Conservation (phyloP, 306 rosid genomes). For the Astragalus glycyphyllos region DNA sequence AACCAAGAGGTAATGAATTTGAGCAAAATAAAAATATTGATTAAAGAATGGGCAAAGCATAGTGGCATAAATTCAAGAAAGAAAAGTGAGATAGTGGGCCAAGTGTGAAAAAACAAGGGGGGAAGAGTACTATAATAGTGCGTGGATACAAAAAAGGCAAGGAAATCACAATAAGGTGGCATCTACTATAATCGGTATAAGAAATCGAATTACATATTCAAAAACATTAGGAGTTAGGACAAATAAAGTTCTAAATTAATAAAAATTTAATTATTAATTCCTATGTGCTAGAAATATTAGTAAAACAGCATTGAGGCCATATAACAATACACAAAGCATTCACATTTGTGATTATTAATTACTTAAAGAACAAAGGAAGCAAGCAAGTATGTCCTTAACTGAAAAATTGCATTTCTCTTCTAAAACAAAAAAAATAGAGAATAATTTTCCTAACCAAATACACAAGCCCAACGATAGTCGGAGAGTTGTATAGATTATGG, state of each 20-base stretch:
- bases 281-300: slow-evolving; percentile 32
- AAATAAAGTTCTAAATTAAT: slow-evolving; percentile 9
- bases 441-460: slow-evolving; percentile 19
- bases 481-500: background rate
- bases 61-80: background rate
- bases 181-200: slow-evolving; percentile 12
- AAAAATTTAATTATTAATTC: slow-evolving; percentile 10
- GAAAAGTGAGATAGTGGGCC: background rate
- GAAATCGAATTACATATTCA: slow-evolving; percentile 29
- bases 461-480: slow-evolving; percentile 28
- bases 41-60: slow-evolving; percentile 4
- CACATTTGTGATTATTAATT: slow-evolving; percentile 5
- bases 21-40: slow-evolving; percentile 5
- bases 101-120: slow-evolving; percentile 11
- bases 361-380: slow-evolving; percentile 25
- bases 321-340: slow-evolving; percentile 19
- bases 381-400: slow-evolving; percentile 7
- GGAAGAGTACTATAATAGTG: background rate
- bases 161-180: slow-evolving; percentile 20
- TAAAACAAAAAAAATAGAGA: background rate
- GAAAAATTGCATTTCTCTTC: slow-evolving; percentile 12
- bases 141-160: slow-evolving; percentile 7
- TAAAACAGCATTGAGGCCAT: slow-evolving; percentile 20
- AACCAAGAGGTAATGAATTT: slow-evolving; percentile 34
- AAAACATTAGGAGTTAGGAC: background rate